Percentiles rank a stretch among this genome's conserved stretches.
Evolutionary conservation across 192 early-diverging fungal genomes (phyloP).

Genomic region (Haplosporangium gracile): DNA sequence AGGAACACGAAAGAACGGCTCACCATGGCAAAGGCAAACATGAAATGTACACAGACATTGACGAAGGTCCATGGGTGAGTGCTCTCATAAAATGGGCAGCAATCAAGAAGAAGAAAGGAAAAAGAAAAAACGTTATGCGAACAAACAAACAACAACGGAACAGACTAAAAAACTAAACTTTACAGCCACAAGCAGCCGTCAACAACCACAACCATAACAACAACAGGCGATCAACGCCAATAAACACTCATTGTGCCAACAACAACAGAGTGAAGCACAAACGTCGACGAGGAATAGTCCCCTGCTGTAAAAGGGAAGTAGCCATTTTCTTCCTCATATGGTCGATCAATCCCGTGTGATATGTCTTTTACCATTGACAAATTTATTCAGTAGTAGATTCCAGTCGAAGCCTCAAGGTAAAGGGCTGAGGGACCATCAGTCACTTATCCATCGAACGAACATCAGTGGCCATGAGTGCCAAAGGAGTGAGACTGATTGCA

Average conservation of each 20-base stretch:
- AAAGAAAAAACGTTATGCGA: neutral
- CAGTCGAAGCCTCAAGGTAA: neutral
- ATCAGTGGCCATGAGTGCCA: neutral
- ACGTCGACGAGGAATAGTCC: neutral
- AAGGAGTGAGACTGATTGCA: neutral
- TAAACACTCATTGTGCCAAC: neutral
- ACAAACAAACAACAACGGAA: neutral
- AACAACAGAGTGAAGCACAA: neutral
- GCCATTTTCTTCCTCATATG: neutral
- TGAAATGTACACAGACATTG: neutral
- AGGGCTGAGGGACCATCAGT: neutral
- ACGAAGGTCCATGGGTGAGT: neutral
- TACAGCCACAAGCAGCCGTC: neutral
- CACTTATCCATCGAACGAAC: neutral
- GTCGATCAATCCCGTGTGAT: neutral
- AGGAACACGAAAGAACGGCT: neutral
- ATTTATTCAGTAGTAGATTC: neutral
- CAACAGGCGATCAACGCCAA: neutral
- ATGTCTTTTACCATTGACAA: neutral
- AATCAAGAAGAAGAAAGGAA: neutral
- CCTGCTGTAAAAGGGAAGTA: neutral
- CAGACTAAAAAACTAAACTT: neutral
- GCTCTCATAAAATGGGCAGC: neutral
- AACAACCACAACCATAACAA: neutral
- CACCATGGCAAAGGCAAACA: neutral